Evolutionary conservation across 306 rosid species (phyloP).

Genomic region (Parietaria judaica): DNA sequence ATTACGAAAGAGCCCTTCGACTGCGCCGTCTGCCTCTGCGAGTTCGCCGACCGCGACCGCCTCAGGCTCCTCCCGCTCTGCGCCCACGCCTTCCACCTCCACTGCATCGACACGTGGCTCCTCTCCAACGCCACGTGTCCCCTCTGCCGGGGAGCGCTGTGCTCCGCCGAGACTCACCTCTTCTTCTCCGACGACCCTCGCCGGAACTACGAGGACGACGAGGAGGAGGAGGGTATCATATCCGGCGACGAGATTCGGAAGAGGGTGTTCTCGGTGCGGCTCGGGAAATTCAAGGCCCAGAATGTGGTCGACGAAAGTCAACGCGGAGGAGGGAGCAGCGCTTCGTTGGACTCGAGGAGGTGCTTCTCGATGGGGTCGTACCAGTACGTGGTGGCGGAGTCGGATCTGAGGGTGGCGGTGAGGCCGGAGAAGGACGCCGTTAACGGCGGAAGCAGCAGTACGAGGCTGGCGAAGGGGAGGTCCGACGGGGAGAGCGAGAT

Average conservation of each 20-base stretch:
- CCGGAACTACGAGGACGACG: constrained; percentile 37
- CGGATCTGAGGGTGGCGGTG: constrained; percentile 63
- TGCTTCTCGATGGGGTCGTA: constrained; percentile 94
- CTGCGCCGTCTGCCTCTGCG: constrained; percentile 89
- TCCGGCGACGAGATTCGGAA: constrained; percentile 44
- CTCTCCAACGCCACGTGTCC: constrained; percentile 89
- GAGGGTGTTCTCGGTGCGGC: constrained; percentile 73
- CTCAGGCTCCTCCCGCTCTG: constrained; percentile 77
- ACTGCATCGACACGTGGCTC: constrained; percentile 88
- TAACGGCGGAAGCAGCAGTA: constrained; percentile 25
- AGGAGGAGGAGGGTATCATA: constrained; percentile 39
- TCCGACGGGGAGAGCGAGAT: constrained; percentile 57
- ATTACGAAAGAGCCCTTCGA: constrained; percentile 74
- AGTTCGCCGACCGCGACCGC: constrained; percentile 67
- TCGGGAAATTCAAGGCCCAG: constrained; percentile 69
- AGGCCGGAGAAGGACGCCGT: constrained; percentile 30
- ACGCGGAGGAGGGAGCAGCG: too few relatives aligned
- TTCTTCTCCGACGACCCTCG: constrained; percentile 51
- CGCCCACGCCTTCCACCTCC: constrained; percentile 82
- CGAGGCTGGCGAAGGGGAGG: constrained; percentile 55
- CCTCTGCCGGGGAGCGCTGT: constrained; percentile 78
- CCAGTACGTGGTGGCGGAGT: constrained; percentile 79
- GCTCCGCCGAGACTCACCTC: constrained; percentile 45
- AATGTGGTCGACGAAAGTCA: constrained; percentile 34
- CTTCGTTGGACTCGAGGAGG: constrained; percentile 78